phyloP scores from a whole-genome alignment of 2,329 filamentous ascomycete species.

The Neofusicoccum umdonicola region DNA sequence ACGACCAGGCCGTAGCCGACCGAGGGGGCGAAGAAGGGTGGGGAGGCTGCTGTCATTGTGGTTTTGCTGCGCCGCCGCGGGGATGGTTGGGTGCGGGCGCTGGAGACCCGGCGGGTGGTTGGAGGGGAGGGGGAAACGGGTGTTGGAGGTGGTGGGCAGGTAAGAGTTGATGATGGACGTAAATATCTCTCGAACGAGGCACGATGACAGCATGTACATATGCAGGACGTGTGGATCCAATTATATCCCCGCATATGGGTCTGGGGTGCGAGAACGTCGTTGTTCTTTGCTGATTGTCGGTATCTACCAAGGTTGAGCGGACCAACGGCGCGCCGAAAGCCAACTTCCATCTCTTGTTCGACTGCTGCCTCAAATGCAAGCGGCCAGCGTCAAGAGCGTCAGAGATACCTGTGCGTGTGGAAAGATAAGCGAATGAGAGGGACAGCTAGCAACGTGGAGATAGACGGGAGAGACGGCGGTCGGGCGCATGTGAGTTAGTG shows the following conservation, averaged over 20 bases:
- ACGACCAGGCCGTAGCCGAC: conserved; percentile 17
- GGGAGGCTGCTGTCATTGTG: not conserved
- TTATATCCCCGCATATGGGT: not conserved
- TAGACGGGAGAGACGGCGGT: not conserved
- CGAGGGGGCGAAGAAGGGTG: conserved; percentile 3
- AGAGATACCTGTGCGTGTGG: not conserved
- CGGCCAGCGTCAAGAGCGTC: conserved; percentile 3
- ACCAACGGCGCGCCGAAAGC: not conserved
- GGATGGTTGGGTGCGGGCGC: too few relatives aligned
- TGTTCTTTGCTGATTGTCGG: not conserved
- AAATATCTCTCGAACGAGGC: not conserved
- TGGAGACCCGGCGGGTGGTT: too few relatives aligned
- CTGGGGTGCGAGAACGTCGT: not conserved
- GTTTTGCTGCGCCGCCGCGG: too few relatives aligned
- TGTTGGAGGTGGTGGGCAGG: not conserved
- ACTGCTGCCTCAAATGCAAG: not conserved
- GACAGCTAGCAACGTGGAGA: not conserved
- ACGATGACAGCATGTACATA: not conserved
- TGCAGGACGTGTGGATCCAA: not conserved
- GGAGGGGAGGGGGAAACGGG: too few relatives aligned
- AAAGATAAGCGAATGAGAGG: not conserved
- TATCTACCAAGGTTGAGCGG: too few relatives aligned
- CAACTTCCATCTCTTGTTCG: not conserved
- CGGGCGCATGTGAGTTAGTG: not conserved
- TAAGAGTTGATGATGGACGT: not conserved